These are phyloP conservation scores for Ajuga chamaepitys DNA, from an alignment of 257 asterid genomes.

Conservation along the genomic window DNA sequence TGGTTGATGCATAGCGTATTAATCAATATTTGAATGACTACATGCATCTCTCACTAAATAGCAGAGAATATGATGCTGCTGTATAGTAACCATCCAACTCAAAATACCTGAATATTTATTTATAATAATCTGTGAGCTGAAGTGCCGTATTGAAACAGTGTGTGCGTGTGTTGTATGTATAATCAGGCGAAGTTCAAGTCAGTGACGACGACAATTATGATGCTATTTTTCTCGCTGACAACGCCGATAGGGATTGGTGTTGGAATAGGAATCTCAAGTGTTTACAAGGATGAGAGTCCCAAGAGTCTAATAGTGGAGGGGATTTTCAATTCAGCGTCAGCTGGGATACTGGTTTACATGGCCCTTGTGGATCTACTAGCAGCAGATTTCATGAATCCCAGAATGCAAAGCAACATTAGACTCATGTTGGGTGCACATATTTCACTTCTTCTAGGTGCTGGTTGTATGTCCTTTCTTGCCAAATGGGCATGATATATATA, in stretches of 20 bases:
- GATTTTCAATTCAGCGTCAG: conserved; percentile 43
- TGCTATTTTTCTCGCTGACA: conserved; percentile 48
- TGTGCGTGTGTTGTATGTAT: neutral
- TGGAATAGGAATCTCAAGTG: conserved; percentile 48
- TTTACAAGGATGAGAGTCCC: conserved; percentile 36
- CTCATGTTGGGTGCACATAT: conserved; percentile 48
- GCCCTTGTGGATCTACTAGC: conserved; percentile 58
- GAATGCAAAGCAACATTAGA: conserved; percentile 45
- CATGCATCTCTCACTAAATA: too few species aligned
- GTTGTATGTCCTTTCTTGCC: conserved; percentile 55
- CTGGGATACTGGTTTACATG: conserved; percentile 57
- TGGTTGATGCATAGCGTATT: too few species aligned
- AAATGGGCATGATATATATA: conserved; percentile 56
- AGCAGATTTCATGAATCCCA: conserved; percentile 55
- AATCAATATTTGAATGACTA: too few species aligned
- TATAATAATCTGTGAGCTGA: too few species aligned
- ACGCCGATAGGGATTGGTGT: conserved; percentile 50
- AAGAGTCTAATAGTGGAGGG: conserved; percentile 39
- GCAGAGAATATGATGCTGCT: too few species aligned
- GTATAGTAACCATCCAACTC: too few species aligned
- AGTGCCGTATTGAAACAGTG: too few species aligned
- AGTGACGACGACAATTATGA: conserved; percentile 38
- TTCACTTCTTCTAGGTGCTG: conserved; percentile 54
- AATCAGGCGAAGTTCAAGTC: conserved; percentile 50
- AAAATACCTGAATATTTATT: too few species aligned